Evolutionary conservation across 2,329 filamentous ascomycete genomes (phyloP), one percentile per base, ranked within the genome.

Genomic region (Esteya vermicola): DNA sequence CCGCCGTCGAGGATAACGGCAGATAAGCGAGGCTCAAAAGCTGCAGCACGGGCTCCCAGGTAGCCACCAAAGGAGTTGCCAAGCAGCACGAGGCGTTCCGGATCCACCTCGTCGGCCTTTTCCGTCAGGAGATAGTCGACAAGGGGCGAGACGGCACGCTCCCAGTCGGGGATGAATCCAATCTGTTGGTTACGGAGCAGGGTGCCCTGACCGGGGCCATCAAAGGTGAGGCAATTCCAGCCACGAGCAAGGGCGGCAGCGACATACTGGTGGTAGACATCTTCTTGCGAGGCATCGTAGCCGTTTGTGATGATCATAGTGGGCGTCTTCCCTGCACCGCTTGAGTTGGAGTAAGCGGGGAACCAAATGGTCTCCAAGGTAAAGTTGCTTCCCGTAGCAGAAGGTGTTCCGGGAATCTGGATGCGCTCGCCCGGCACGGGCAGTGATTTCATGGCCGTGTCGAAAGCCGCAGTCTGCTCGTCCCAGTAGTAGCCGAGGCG

Each of bases 121-220:
- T 39, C 37, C 3, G 28, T 33, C 3, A 56, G 26, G 0, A 57
- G 35, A 19, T 59, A 58, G 47, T 66, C 61, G 0, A 67, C 48
- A 3, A 66, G 50, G 0, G 62, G 62, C 0, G 52, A 56, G 5
- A 61, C 51, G 0, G 59, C 62, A 6, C 44, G 50, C 46, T 63
- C 59, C 63, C 63, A 67, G 18, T 65, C 53, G 0, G 53, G 54
- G n/a, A 64, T 63, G 45, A 67, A 68, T 4, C 59, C 62, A 2
- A 65, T 33, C 4, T 53, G 47, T 27, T 68, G 59, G 1, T 57
- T 42, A 0, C 65, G 57, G 7, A 59, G 56, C 2, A 62, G 57
- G 0, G 52, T 58, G 2, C 56, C 53, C 44, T 68, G 64, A 0
- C 64, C 64, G 0, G 64, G 65, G 0, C 65, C 65, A 33, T 68